phyloP scores from a whole-genome alignment of 2,329 filamentous ascomycete species.

The Neofusicoccum kwambonambiense region DNA sequence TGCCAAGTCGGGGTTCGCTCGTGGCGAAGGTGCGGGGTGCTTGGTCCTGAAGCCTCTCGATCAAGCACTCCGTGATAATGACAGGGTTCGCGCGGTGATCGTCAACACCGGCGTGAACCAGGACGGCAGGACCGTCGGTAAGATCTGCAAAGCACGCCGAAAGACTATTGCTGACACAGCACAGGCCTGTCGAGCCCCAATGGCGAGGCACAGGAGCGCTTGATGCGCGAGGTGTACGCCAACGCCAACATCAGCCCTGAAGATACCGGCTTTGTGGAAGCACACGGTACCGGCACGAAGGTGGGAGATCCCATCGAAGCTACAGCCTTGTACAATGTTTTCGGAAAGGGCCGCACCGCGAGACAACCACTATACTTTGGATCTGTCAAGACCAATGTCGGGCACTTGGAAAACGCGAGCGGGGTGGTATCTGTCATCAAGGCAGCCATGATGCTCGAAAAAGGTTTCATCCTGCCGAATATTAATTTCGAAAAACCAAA shows the following conservation, averaged over 20 bases:
- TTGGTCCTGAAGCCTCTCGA: conserved; percentile 58
- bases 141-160: background rate
- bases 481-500: conserved; percentile 23
- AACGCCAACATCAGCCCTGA: conserved; percentile 32
- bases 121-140: conserved; percentile 45
- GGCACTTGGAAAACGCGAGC: conserved; percentile 33
- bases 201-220: conserved; percentile 44
- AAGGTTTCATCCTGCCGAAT: conserved; percentile 25
- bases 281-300: conserved; percentile 59
- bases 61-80: conserved; percentile 58
- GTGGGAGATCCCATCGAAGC: conserved; percentile 45
- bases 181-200: conserved; percentile 59
- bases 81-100: conserved; percentile 50
- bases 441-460: conserved; percentile 28
- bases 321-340: conserved; percentile 18
- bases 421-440: conserved; percentile 30
- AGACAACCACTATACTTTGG: conserved; percentile 27
- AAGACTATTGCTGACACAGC: background rate
- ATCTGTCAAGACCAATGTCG: conserved; percentile 29
- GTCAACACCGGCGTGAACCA: conserved; percentile 42
- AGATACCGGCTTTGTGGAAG: conserved; percentile 24
- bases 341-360: conserved; percentile 19
- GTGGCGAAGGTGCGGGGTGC: conserved; percentile 63
- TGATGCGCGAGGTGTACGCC: conserved; percentile 38
- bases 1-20: conserved; percentile 60